Percentiles rank a stretch among this genome's conserved stretches.
These are phyloP conservation scores for Myriangium duriaei DNA, from an alignment of 2,329 filamentous ascomycete genomes.

Conservation along the genomic window DNA sequence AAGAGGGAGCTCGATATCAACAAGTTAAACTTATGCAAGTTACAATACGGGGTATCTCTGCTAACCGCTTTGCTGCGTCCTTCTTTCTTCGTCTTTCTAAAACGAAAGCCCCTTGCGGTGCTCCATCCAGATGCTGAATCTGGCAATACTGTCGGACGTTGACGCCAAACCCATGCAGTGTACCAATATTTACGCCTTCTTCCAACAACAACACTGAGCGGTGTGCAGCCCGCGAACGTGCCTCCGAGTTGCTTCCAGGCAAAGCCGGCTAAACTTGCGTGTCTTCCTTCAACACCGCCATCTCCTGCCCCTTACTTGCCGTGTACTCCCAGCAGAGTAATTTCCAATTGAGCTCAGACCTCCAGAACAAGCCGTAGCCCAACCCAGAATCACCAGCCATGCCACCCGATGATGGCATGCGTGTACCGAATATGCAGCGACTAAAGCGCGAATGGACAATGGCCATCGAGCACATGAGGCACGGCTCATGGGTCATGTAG, in stretches of 20 bases:
- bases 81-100: constrained; percentile 9
- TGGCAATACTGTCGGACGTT: background rate
- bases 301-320: constrained; percentile 3
- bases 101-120: constrained; percentile 3
- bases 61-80: background rate
- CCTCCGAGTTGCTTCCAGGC: constrained; percentile 1
- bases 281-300: constrained; percentile 8
- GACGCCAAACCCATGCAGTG: too few species aligned
- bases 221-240: too few species aligned
- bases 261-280: constrained; percentile 10
- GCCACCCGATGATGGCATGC: constrained; percentile 71
- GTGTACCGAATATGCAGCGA: constrained; percentile 64
- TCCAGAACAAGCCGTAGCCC: constrained; percentile 52
- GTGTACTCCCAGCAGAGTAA: constrained; percentile 62
- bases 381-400: constrained; percentile 56
- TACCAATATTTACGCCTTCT: too few species aligned
- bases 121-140: background rate
- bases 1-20: background rate
- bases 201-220: too few species aligned
- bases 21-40: constrained; percentile 1
- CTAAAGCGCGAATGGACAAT: constrained; percentile 89
- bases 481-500: constrained; percentile 91
- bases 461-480: constrained; percentile 93
- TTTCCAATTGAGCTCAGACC: constrained; percentile 73
- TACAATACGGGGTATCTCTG: constrained; percentile 5